phyloP scores from a whole-genome alignment of 352 stramenopile genomes.

The Phytophthora pinifolia region DNA sequence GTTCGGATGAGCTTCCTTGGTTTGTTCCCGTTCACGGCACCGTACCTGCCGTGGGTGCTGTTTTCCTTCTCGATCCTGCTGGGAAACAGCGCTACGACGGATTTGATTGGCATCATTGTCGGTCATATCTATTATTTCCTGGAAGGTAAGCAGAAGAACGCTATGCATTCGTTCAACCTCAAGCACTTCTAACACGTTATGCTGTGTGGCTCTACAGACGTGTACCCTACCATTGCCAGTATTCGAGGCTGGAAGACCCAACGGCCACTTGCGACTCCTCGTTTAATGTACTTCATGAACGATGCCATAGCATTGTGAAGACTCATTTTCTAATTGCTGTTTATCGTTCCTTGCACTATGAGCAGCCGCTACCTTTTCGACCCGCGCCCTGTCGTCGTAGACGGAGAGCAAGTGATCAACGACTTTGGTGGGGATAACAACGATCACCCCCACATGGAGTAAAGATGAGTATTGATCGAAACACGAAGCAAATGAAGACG shows the following conservation, averaged over 20 bases:
- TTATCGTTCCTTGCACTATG: conserved; percentile 6
- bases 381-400: conserved; percentile 41
- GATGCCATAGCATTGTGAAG: neutral
- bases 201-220: conserved; percentile 63
- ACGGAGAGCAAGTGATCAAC: conserved; percentile 59
- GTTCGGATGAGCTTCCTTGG: conserved; percentile 98
- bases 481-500: conserved; percentile 11
- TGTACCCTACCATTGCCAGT: conserved; percentile 96
- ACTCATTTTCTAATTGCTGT: conserved; percentile 3
- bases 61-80: conserved; percentile 96
- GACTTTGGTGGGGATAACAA: conserved; percentile 48
- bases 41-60: conserved; percentile 98
- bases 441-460: conserved; percentile 60
- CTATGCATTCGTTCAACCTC: neutral
- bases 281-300: conserved; percentile 74
- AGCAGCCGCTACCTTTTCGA: conserved; percentile 69
- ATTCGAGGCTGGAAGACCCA: conserved; percentile 95
- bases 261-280: conserved; percentile 91
- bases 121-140: conserved; percentile 99
- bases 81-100: conserved; percentile 94
- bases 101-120: conserved; percentile 98
- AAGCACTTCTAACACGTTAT: conserved; percentile 10
- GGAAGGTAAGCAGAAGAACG: conserved; percentile 63
- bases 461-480: conserved; percentile 25
- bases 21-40: conserved; percentile 97